phyloP scores from a whole-genome alignment of 495 filamentous ascomycete species.

The Corynascus novoguineensis region DNA sequence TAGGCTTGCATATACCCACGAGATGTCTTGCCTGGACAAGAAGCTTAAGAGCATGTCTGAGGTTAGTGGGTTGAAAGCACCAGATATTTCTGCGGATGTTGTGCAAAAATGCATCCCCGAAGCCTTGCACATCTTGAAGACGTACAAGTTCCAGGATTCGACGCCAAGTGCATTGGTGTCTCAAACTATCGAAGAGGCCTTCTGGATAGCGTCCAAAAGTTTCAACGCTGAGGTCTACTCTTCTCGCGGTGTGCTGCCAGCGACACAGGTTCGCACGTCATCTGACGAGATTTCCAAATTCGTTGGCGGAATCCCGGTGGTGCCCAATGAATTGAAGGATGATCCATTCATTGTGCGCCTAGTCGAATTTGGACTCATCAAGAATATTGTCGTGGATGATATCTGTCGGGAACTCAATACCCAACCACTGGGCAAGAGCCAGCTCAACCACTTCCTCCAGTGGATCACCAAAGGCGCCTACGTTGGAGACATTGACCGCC shows the following conservation, averaged over 20 bases:
- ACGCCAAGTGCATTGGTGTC: slow-evolving; percentile 79
- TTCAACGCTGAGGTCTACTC: slow-evolving; percentile 81
- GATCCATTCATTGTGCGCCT: slow-evolving; percentile 70
- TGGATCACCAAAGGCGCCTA: slow-evolving; percentile 70
- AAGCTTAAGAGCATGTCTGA: slow-evolving; percentile 46
- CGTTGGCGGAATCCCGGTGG: slow-evolving; percentile 80
- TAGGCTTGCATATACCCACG: slow-evolving; percentile 76
- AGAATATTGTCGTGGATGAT: slow-evolving; percentile 78
- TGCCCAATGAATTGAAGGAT: slow-evolving; percentile 67
- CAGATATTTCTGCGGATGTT: slow-evolving; percentile 46
- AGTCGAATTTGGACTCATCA: slow-evolving; percentile 71
- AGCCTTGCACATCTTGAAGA: slow-evolving; percentile 70
- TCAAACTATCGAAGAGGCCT: slow-evolving; percentile 81
- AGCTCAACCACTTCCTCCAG: slow-evolving; percentile 72
- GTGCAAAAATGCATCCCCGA: slow-evolving; percentile 64
- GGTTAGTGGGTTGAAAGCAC: slow-evolving; percentile 41
- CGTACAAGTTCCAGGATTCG: slow-evolving; percentile 81
- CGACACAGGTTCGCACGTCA: slow-evolving; percentile 69
- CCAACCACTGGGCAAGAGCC: slow-evolving; percentile 66
- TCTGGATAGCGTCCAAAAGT: slow-evolving; percentile 84
- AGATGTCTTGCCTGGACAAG: slow-evolving; percentile 69
- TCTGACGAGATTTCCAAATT: slow-evolving; percentile 77
- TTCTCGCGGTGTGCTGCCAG: slow-evolving; percentile 75
- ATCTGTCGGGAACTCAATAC: slow-evolving; percentile 72
- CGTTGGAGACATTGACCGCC: slow-evolving; percentile 59